Conservation (phyloP, 2,329 filamentous ascomycete species). For the Thielaviopsis musarum region DNA sequence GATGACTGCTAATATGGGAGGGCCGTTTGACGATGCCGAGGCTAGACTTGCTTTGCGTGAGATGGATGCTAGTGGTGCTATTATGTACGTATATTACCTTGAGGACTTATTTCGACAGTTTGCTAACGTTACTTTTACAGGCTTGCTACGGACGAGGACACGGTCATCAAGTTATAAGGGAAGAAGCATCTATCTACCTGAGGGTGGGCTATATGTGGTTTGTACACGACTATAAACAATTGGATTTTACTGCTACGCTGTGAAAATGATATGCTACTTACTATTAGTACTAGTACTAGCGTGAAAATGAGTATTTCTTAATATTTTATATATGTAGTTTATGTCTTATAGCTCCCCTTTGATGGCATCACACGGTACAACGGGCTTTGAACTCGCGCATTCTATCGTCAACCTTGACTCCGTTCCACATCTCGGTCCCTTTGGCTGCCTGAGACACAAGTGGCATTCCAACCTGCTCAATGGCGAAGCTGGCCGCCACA, state of each 20-base stretch:
- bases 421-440: conserved; percentile 45
- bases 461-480: conserved; percentile 86
- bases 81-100: conserved; percentile 54
- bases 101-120: neutral
- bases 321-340: no score
- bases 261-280: no score
- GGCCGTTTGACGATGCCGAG: conserved; percentile 53
- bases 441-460: conserved; percentile 27
- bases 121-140: conserved; percentile 19
- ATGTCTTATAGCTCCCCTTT: no score
- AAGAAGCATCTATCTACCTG: no score
- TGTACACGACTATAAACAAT: no score
- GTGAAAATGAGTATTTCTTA: no score
- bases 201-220: no score
- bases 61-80: conserved; percentile 51
- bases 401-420: conserved; percentile 33
- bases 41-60: conserved; percentile 59
- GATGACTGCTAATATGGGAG: conserved; percentile 34
- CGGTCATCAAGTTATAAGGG: conserved; percentile 51
- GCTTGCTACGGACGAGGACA: conserved; percentile 39
- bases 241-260: no score
- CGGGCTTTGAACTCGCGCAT: conserved; percentile 28
- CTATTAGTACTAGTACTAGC: no score
- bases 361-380: no score
- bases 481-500: conserved; percentile 77